phyloP scores from a whole-genome alignment of 2,329 filamentous ascomycete genomes.

The Xylaria sp. region DNA sequence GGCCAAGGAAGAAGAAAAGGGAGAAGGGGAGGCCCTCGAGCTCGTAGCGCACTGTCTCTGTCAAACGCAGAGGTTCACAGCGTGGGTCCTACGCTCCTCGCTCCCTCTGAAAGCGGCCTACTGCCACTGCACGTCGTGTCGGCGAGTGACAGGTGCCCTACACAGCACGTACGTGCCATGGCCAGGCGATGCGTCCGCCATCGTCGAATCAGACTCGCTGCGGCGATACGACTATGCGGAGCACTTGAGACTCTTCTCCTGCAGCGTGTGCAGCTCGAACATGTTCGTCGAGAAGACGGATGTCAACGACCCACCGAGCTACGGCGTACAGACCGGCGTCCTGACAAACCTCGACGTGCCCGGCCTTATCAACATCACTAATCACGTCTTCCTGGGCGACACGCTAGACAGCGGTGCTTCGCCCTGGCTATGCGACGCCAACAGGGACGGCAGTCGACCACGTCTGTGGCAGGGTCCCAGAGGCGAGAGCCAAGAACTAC shows the following conservation, averaged over 20 bases:
- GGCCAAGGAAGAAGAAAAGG: background rate
- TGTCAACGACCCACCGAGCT: conserved; percentile 6
- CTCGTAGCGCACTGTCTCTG: conserved; percentile 58
- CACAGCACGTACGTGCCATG: conserved; percentile 52
- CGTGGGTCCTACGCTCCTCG: conserved; percentile 46
- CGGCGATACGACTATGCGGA: conserved; percentile 52
- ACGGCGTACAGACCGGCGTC: conserved; percentile 53
- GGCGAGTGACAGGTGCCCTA: conserved; percentile 56
- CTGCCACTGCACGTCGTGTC: conserved; percentile 63
- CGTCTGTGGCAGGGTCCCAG: conserved; percentile 44
- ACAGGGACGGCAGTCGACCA: conserved; percentile 44
- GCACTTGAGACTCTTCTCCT: conserved; percentile 52
- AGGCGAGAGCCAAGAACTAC: conserved; percentile 44
- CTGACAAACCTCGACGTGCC: conserved; percentile 47
- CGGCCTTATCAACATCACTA: conserved; percentile 47
- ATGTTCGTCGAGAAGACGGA: conserved; percentile 53
- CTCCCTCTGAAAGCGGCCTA: conserved; percentile 55
- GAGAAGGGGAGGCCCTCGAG: conserved; percentile 12
- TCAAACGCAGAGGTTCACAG: conserved; percentile 54
- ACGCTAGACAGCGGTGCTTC: conserved; percentile 63
- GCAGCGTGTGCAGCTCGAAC: conserved; percentile 54
- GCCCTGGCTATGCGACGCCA: conserved; percentile 55
- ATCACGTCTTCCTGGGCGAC: conserved; percentile 59
- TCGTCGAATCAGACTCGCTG: conserved; percentile 47
- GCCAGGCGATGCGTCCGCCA: conserved; percentile 47